Evolutionary conservation across 805 yeast genomes (phyloP), one percentile per base, ranked within the genome.

Genomic region (Ogataea trehalophila): DNA sequence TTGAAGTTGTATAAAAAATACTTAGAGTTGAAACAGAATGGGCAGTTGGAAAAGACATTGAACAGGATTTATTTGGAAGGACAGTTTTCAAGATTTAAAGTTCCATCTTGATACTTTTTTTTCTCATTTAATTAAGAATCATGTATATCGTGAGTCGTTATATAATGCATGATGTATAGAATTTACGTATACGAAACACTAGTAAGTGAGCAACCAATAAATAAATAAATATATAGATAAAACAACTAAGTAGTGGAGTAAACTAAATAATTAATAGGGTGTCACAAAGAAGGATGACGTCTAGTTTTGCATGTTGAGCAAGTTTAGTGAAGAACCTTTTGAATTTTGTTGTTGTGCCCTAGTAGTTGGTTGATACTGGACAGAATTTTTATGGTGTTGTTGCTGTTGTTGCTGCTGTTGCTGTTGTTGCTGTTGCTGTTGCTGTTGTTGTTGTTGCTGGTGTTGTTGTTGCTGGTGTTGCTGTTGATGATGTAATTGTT

Each of bases 21-120:
- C 60, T 66, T 78, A 58, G 83, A 84, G 53, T 72, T 92, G 53
- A 69, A 71, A 44, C 74, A 71, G 3, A 63, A 67, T 0, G 92
- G 87, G 0, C 73, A 70, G 29, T 77, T 92, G 48, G 87, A 85
- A 39, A 67, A 64, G 4, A 74, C 80, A 1, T 72, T 94, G 58
- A 77, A 81, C 31, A 74, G 77, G 37, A 76, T 95, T 15, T 91
- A 91, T 58, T 69, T 72, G 37, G 90, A 85, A 57, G 95, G 94
- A 2, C 80, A 77, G 51, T 70, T 66, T 47, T 62, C 74, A 36
- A 67, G 83, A 57, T 80, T 79, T 61, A 72, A 68, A 50, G 79
- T 76, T 1, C 85, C 85, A 9, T 26, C 31, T 8, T 26, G 9
- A 26, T 11, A 20, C 20, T 20, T 20, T 20, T 20, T 20, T 20